Conservation (phyloP, 306 rosid species). For the Acmispon strigosus region DNA sequence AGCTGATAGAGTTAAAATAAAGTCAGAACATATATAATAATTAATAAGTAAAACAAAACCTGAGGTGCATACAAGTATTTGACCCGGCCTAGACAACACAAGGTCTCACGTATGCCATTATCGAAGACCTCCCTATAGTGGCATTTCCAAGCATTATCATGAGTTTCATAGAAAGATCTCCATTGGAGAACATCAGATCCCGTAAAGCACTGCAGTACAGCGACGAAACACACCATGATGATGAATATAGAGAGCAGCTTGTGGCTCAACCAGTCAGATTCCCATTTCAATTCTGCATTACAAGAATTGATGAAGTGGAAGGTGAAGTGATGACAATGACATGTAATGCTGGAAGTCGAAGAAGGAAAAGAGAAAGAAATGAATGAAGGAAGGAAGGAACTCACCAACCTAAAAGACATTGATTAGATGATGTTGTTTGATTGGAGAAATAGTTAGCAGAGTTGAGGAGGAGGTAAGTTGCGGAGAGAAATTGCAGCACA, state of each 20-base stretch:
- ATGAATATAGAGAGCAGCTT: constrained; percentile 36
- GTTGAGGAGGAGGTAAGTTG: constrained; percentile 45
- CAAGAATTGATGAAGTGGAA: background rate
- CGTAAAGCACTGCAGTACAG: constrained; percentile 54
- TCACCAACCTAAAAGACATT: constrained; percentile 56
- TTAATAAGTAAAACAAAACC: background rate
- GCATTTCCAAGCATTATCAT: constrained; percentile 75
- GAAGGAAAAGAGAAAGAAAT: background rate
- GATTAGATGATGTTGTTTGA: background rate
- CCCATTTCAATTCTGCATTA: constrained; percentile 38
- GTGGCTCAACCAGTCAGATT: constrained; percentile 31
- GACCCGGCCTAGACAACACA: constrained; percentile 84
- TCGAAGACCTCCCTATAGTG: constrained; percentile 88
- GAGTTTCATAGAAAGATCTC: constrained; percentile 76
- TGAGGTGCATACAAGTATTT: constrained; percentile 55
- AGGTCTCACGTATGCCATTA: constrained; percentile 76
- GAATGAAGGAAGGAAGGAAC: background rate
- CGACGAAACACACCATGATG: constrained; percentile 34
- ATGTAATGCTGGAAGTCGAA: too few species aligned
- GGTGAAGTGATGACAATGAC: too few species aligned
- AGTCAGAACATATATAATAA: background rate
- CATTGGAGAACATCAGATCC: constrained; percentile 73
- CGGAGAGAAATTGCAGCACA: constrained; percentile 48
- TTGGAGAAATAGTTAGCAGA: constrained; percentile 26
- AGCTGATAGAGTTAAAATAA: constrained; percentile 7